These are phyloP conservation scores for Kodamaea arcana DNA, from an alignment of 1,139 yeast species.

Conservation along the genomic window DNA sequence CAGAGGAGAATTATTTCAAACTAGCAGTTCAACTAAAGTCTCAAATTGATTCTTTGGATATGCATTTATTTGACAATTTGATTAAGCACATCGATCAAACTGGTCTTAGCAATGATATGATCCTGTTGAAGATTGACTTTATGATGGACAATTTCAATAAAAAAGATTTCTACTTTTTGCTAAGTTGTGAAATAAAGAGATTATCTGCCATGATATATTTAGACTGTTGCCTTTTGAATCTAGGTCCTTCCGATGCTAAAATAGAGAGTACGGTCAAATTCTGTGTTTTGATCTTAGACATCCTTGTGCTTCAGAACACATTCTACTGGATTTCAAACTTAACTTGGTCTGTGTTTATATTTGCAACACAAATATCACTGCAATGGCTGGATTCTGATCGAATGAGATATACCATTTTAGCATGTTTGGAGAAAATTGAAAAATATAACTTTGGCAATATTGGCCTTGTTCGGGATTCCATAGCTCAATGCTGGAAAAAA, in stretches of 20 bases:
- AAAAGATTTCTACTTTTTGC: constrained; percentile 24
- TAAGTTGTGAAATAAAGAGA: constrained; percentile 27
- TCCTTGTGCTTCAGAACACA: constrained; percentile 22
- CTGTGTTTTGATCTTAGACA: constrained; percentile 18
- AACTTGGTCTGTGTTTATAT: constrained; percentile 25
- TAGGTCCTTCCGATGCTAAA: constrained; percentile 14
- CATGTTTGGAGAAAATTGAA: constrained; percentile 22
- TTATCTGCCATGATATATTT: constrained; percentile 22
- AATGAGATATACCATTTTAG: constrained; percentile 22
- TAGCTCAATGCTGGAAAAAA: constrained; percentile 24
- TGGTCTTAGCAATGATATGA: constrained; percentile 5
- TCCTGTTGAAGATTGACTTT: constrained; percentile 10
- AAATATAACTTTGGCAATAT: constrained; percentile 25
- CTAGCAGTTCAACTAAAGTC: constrained; percentile 6
- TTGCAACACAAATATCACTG: constrained; percentile 22
- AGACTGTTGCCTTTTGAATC: constrained; percentile 22
- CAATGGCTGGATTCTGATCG: constrained; percentile 21
- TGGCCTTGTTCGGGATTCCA: constrained; percentile 18
- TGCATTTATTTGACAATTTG: constrained; percentile 12
- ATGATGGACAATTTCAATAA: constrained; percentile 10
- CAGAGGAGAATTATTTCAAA: constrained; percentile 14
- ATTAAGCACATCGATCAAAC: constrained; percentile 5
- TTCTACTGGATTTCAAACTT: constrained; percentile 24
- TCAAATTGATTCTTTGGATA: constrained; percentile 10
- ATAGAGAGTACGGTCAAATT: constrained; percentile 15